These are phyloP conservation scores for Cytospora chrysosperma DNA, from an alignment of 2,329 filamentous ascomycete genomes.

Conservation along the genomic window DNA sequence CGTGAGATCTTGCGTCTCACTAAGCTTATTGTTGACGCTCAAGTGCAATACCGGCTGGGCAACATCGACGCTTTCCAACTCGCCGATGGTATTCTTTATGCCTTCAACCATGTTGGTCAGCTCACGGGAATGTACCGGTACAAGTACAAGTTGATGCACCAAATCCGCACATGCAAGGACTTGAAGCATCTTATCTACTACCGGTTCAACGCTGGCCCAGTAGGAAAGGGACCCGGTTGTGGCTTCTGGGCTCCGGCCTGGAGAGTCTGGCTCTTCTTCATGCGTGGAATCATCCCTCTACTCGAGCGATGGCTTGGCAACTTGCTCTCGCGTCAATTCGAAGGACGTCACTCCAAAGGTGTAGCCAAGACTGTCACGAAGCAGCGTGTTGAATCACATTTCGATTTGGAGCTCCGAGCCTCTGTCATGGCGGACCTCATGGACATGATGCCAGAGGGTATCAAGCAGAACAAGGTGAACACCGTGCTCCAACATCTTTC, in stretches of 20 bases:
- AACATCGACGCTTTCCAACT: slow-evolving; percentile 99
- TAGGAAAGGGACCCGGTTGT: slow-evolving; percentile 95
- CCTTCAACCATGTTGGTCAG: slow-evolving; percentile 98
- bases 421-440: slow-evolving; percentile 99
- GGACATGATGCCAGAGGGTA: slow-evolving; percentile 99
- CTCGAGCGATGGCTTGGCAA: slow-evolving; percentile 98
- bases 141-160: slow-evolving; percentile 99
- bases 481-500: slow-evolving; percentile 95
- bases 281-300: slow-evolving; percentile 95
- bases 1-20: slow-evolving; percentile 93
- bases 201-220: slow-evolving; percentile 93
- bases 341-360: slow-evolving; percentile 97
- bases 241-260: slow-evolving; percentile 99
- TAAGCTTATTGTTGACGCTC: slow-evolving; percentile 96
- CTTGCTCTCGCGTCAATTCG: slow-evolving; percentile 92
- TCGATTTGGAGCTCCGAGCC: slow-evolving; percentile 92
- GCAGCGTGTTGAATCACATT: slow-evolving; percentile 97
- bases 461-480: slow-evolving; percentile 99
- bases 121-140: slow-evolving; percentile 99
- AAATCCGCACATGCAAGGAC: slow-evolving; percentile 98
- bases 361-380: slow-evolving; percentile 99
- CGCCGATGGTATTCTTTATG: slow-evolving; percentile 97
- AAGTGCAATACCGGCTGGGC: slow-evolving; percentile 94
- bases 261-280: slow-evolving; percentile 99
- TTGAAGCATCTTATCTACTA: slow-evolving; percentile 99